Evolutionary conservation across 345 rosid genomes (phyloP), one percentile per base, ranked within the genome.

Genomic region (Populus deltoides): DNA sequence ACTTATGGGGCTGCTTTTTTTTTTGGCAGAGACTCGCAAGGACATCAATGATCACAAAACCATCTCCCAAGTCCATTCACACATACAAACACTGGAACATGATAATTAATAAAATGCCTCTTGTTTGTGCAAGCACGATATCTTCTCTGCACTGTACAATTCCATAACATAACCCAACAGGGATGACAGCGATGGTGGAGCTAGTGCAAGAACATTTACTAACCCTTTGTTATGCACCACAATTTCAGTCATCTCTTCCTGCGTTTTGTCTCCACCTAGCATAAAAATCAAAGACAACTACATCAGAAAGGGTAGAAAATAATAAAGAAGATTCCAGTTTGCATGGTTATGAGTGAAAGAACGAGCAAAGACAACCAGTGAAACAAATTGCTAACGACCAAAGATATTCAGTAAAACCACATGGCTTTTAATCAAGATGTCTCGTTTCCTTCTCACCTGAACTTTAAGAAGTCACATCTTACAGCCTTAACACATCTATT

Each of bases 241-340:
- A n/a, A 2, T 69, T 49, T 70, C 65, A 7, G 78, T 90, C 85
- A 89, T 81, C 91, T 87, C 84, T 90, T 91, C 55, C 92, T 82
- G 39, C 96, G 92, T 81, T 91, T 91, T 0, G 92, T 43, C 83
- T 91, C 96, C 82, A 90, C 92, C 96, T 91, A 79, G 47, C 65
- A 63, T 33, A 59, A 81, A 70, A 51, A 65, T 53, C 24, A 53
- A 11, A 77, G 6, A 72, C 15, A 24, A 11, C 16, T 17, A n/a
- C 72, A 7, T 53, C 43, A 72, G 38, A 73, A 25, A 74, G 68
- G 27, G 65, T 1, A 5, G 43, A 69, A 47, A 53, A 38, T 6
- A 31, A 24, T 13, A 62, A 73, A 35, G 41, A 4, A 2, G 33
- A 55, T 20, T 18, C n/a, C 35, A 10, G 25, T 7, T 16, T 0